phyloP scores from a whole-genome alignment of 768 basidiomycete genomes.

The Candolleomyces eurysporus region DNA sequence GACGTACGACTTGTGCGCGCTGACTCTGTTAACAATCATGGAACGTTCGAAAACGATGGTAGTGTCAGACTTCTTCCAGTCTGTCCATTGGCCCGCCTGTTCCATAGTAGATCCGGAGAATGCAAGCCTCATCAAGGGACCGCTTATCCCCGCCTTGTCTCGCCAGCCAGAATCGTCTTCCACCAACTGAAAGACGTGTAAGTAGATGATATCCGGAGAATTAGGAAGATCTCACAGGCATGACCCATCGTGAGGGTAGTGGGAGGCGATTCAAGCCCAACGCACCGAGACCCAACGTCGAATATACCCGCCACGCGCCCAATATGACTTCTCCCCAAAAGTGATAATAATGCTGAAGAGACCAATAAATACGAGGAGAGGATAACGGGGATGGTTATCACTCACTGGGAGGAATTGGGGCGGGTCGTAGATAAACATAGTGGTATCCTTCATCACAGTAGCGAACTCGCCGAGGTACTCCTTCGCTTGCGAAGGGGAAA shows the following conservation, averaged over 20 bases:
- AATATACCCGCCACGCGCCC: slow-evolving; percentile 40
- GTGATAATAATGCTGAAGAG: slow-evolving; percentile 41
- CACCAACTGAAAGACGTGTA: slow-evolving; percentile 1
- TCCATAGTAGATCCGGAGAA: slow-evolving; percentile 63
- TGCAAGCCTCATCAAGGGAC: slow-evolving; percentile 62
- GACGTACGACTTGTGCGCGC: slow-evolving; percentile 50
- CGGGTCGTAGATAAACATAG: slow-evolving; percentile 28
- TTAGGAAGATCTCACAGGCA: slow-evolving; percentile 42
- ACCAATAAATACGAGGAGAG: neutral
- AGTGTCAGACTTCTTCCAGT: slow-evolving; percentile 41
- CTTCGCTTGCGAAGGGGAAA: slow-evolving; percentile 18
- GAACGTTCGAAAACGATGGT: slow-evolving; percentile 63
- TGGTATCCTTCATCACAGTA: slow-evolving; percentile 19
- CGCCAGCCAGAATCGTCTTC: slow-evolving; percentile 43
- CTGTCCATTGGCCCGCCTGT: slow-evolving; percentile 58
- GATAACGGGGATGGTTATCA: neutral
- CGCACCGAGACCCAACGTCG: slow-evolving; percentile 19
- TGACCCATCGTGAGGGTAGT: slow-evolving; percentile 30
- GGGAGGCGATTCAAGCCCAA: slow-evolving; percentile 14
- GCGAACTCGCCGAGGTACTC: slow-evolving; percentile 19
- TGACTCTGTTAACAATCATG: slow-evolving; percentile 59
- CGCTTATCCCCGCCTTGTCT: slow-evolving; percentile 58
- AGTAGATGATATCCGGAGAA: no score
- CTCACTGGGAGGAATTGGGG: slow-evolving; percentile 24
- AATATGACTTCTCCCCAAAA: slow-evolving; percentile 49